A percentile compares a stretch with the other conserved stretches of the same genome.
Evolutionary conservation across 2,329 filamentous ascomycete species (phyloP).

Genomic region (Exophiala viscosa): DNA sequence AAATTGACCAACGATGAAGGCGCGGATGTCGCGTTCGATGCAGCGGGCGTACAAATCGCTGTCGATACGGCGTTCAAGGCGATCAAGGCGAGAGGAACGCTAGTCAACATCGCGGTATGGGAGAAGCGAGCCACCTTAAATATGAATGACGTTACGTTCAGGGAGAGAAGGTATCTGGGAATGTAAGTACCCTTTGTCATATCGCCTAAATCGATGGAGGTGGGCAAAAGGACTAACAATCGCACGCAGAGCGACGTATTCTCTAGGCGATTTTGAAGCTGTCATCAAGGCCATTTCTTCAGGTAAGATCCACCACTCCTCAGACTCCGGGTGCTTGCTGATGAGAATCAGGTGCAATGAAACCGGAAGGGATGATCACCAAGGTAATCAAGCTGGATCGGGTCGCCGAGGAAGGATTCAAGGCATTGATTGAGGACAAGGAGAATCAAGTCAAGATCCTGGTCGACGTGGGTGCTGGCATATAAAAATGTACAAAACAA

Average conservation of each 20-base stretch:
- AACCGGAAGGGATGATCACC: slow-evolving; percentile 32
- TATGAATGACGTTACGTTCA: slow-evolving; percentile 52
- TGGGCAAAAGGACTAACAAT: not conserved
- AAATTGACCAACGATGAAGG: slow-evolving; percentile 39
- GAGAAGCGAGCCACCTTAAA: slow-evolving; percentile 49
- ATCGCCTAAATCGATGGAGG: not conserved
- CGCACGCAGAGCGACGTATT: slow-evolving; percentile 42
- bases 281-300: slow-evolving; percentile 43
- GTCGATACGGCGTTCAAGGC: slow-evolving; percentile 49
- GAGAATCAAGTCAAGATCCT: slow-evolving; percentile 38
- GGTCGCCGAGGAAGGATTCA: slow-evolving; percentile 32
- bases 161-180: slow-evolving; percentile 51
- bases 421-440: slow-evolving; percentile 34
- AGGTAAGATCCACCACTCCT: slow-evolving; percentile 17
- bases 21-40: slow-evolving; percentile 51
- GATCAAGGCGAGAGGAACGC: slow-evolving; percentile 48
- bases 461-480: slow-evolving; percentile 28
- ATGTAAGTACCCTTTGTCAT: slow-evolving; percentile 30
- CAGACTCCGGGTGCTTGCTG: not conserved
- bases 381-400: slow-evolving; percentile 30
- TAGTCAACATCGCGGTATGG: slow-evolving; percentile 57
- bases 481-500: slow-evolving; percentile 2
- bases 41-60: slow-evolving; percentile 51
- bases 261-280: slow-evolving; percentile 49
- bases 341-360: slow-evolving; percentile 23